Conservation (phyloP, 208 protist genomes). For the Wallacemonas sp. region DNA sequence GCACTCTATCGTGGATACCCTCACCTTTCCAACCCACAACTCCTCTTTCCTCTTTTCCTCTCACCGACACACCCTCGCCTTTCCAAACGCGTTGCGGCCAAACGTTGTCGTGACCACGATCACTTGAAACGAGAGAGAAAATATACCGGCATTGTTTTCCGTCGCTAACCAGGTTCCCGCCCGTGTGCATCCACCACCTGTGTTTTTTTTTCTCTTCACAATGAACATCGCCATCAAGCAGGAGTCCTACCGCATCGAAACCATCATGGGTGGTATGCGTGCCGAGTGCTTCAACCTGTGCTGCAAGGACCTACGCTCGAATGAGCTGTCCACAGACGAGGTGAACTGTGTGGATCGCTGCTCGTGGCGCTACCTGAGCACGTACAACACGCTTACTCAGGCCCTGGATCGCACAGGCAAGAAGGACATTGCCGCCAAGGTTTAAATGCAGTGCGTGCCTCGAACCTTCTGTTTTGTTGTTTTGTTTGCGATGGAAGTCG, state of each 20-base stretch:
- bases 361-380: slow-evolving; percentile 77
- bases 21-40: too few relatives aligned
- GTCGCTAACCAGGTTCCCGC: too few relatives aligned
- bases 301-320: slow-evolving; percentile 62
- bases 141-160: too few relatives aligned
- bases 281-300: slow-evolving; percentile 86
- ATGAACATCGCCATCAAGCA: slow-evolving; percentile 88
- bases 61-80: too few relatives aligned
- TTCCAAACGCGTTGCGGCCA: too few relatives aligned
- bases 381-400: slow-evolving; percentile 64
- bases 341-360: slow-evolving; percentile 87
- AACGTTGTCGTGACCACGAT: too few relatives aligned
- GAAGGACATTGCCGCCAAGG: slow-evolving; percentile 18
- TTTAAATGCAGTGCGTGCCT: neutral
- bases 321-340: slow-evolving; percentile 75
- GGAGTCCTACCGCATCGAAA: slow-evolving; percentile 87
- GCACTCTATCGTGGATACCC: too few relatives aligned
- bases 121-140: too few relatives aligned
- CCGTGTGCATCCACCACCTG: too few relatives aligned
- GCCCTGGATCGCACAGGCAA: slow-evolving; percentile 46
- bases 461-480: neutral
- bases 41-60: too few relatives aligned
- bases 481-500: neutral
- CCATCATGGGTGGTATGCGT: slow-evolving; percentile 77
- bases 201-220: neutral